Base-by-base conservation (phyloP, 2,329 filamentous ascomycete species). In the Zymoseptoria tritici region DNA sequence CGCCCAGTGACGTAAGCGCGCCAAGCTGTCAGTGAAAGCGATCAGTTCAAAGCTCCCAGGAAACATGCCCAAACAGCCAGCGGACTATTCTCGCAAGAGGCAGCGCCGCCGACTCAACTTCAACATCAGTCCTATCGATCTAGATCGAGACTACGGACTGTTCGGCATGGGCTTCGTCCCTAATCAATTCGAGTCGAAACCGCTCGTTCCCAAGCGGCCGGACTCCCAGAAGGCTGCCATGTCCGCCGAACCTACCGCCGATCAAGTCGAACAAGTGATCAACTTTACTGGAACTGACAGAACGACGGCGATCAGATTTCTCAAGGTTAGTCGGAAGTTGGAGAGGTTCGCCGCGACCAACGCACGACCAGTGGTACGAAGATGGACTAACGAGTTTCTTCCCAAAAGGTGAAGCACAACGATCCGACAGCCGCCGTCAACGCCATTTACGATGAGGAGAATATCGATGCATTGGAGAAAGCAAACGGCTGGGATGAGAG, bases 361-460 rank as follows among this genome's bases (percentile, higher is more conserved):
- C 5, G 58, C 26, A 55, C 36, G 36, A 52, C 49, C 49, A 26
- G 54, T 55, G n/a, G 22, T 29, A 20, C 20, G 13, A 11, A 46
- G 36, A 46, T 46, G 36, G 36, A 46, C 36, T 46, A 46, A 46
- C 36, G 2, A 46, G 36, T 7, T 46, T n/a, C 36, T 46, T n/a
- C 20, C 52, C 52, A 31, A 54, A 54, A 72, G 70, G 68, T 64
- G 26, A 73, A 73, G 56, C 65, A 70, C 56, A 71, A 72, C 59
- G 61, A 73, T 60, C 52, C 63, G 49, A 62, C 66, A 8, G 56
- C 60, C 19, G 73, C 70, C 8, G 58, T 69, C 49, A 67, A 66
- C 56, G 69, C 71, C 21, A 62, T 72, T 24, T 60, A 73, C 21
- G 71, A 74, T 55, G 58, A 59, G 22, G 72, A 73, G 51, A 70